Base-by-base conservation (phyloP, 306 rosid genomes). In the Glycine latifolia region DNA sequence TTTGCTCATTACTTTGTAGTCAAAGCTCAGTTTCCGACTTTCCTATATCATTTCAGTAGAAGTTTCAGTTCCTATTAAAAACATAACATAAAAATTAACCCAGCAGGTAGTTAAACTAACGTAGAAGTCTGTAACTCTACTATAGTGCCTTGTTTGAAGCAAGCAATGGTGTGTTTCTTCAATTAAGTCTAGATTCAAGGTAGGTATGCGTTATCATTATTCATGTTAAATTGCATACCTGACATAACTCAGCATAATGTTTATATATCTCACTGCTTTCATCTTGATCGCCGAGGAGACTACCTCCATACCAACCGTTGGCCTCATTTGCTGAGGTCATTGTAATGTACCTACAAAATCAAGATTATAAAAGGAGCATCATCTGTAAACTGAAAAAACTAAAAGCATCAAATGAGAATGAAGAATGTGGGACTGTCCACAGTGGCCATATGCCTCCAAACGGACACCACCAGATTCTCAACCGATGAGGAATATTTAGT, bases 281-380 rank as follows among this genome's bases (percentile, higher is more conserved):
- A 79, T 93, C 93, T 87, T 91, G 95, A 88, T 95, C 98, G 8
- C 93, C 89, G 49, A 88, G 89, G 84, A 95, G 88, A 6, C 91
- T 86, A 58, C 99, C 99, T 77, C 98, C 96, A 47, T 89, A 95
- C 97, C 97, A 95, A 63, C 98, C 97, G 26, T 90, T 90, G 46
- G 90, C 88, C 85, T 95, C 94, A 72, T 89, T 88, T 49, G 86
- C 83, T 10, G 93, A 87, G 71, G 97, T 89, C 89, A 92, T 87
- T 79, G 88, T 86, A 58, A 88, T 90, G 87, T 93, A 95, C 91
- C 98, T 95, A 78, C 49, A 79, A 82, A 26, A 77, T 72, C 68
- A 41, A 73, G 69, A 76, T 71, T 67, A 75, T 54, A 71, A 53
- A 80, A 14, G 76, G 70, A 82, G 61, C 13, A 82, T 72, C 63